Evolutionary conservation across 306 rosid genomes (phyloP), one percentile per base, ranked within the genome.

Genomic region (Pueraria montana): DNA sequence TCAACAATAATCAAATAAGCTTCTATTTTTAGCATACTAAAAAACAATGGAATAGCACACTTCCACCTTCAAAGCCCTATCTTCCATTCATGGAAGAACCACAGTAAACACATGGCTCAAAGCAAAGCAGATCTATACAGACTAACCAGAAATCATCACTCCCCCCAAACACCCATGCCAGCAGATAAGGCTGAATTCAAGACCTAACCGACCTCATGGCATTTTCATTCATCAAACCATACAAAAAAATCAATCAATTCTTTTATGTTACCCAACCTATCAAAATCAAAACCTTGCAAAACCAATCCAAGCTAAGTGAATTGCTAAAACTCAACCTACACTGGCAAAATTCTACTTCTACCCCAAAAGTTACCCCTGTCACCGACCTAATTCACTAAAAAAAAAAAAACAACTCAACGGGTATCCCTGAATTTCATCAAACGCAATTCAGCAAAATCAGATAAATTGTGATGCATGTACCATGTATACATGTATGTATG

Each of bases 71-170:
- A 67, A 66, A 56, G 21, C 14, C 9, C 14, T 16, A 56, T 49
- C 73, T 50, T 21, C 32, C 63, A 24, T 58, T 24, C 26, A 64
- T 21, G 55, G 62, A 74, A 80, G 50, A 80, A 55, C 78, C 74
- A 76, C 50, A 62, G 0, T 42, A 38, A 58, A 71, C 21, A 56
- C 58, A 74, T 56, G 30, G 14, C 6, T 53, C 63, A 26, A 56
- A 56, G 30, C 12, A 76, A 27, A 58, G 27, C 77, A 55, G 32
- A 40, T 79, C 76, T 26, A 43, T 43, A 52, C 83, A 43, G 30
- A 70, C 65, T 36, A 77, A 45, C 74, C 63, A 49, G 23, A 78
- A 32, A 80, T 27, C 21, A 71, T 49, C 12, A 59, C 78, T 45
- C 36, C 11, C 38, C 55, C 63, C 5, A 52, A 49, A 49, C 1